Conservation (phyloP, 2,329 filamentous ascomycete species). For the Verticillium tricorpus region DNA sequence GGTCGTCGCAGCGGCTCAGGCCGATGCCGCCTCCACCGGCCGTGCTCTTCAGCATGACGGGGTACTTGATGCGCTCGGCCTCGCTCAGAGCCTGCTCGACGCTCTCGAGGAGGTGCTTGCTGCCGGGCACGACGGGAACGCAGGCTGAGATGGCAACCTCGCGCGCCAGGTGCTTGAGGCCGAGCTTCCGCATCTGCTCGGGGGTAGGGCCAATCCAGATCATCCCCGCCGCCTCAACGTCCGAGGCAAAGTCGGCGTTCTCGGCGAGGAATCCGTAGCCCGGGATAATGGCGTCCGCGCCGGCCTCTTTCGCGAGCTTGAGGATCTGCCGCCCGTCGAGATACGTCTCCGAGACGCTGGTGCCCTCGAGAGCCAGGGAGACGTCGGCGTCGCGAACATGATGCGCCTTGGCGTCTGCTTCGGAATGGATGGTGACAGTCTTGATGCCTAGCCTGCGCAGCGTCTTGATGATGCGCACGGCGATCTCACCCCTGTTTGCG, state of each 20-base stretch:
- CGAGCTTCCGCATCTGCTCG: constrained; percentile 31
- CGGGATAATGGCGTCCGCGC: constrained; percentile 56
- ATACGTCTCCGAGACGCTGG: constrained; percentile 43
- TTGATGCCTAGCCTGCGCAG: constrained; percentile 62
- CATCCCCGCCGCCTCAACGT: constrained; percentile 48
- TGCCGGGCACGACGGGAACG: constrained; percentile 31
- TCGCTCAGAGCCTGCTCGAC: constrained; percentile 21
- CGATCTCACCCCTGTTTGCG: constrained; percentile 73
- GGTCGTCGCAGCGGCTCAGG: constrained; percentile 29
- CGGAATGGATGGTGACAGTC: constrained; percentile 68
- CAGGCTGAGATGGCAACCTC: constrained; percentile 22
- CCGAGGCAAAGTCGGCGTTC: constrained; percentile 55
- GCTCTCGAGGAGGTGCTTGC: constrained; percentile 18
- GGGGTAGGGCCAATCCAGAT: constrained; percentile 56
- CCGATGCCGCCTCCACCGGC: constrained; percentile 43
- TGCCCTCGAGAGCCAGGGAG: constrained; percentile 58
- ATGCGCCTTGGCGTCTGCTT: constrained; percentile 54
- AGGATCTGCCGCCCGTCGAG: constrained; percentile 62
- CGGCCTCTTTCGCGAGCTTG: constrained; percentile 41
- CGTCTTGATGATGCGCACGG: constrained; percentile 65
- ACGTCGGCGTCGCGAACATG: constrained; percentile 66
- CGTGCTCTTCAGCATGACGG: constrained; percentile 43
- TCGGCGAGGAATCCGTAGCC: constrained; percentile 66
- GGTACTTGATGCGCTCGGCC: constrained; percentile 26
- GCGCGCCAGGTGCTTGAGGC: constrained; percentile 32